Percentiles rank a stretch among this genome's conserved stretches.
Conservation (phyloP, 768 basidiomycete species). For the Bullera alba region DNA sequence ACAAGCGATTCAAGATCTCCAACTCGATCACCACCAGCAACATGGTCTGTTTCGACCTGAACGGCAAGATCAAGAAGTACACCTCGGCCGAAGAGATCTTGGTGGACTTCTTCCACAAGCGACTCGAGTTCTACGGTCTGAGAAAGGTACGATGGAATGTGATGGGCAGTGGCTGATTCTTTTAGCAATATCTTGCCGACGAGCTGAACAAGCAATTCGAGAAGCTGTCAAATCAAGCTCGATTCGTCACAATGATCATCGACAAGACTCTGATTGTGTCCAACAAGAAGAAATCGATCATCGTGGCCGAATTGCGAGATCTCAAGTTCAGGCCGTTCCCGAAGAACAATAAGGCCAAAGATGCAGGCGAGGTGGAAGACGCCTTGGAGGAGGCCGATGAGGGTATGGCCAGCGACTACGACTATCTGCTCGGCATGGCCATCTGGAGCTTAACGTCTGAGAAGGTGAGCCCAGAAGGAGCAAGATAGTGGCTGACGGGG, state of each 20-base stretch:
- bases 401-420: conserved; percentile 60
- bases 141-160: conserved; percentile 65
- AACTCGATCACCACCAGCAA: conserved; percentile 80
- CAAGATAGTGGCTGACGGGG: background rate
- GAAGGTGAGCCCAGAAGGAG: conserved; percentile 53
- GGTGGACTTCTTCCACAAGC: conserved; percentile 82
- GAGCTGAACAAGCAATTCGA: conserved; percentile 76
- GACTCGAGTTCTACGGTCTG: conserved; percentile 87
- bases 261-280: conserved; percentile 71
- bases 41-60: conserved; percentile 98
- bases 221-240: conserved; percentile 84
- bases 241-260: conserved; percentile 94
- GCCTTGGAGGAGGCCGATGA: conserved; percentile 54
- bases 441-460: conserved; percentile 93
- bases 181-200: conserved; percentile 74
- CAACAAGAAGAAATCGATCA: conserved; percentile 79
- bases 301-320: conserved; percentile 73
- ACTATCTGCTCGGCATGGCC: conserved; percentile 90
- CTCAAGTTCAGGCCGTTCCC: conserved; percentile 87
- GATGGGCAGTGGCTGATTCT: conserved; percentile 10
- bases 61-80: conserved; percentile 93
- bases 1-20: conserved; percentile 85
- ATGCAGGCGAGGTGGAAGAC: conserved; percentile 60
- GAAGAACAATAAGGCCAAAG: conserved; percentile 64
- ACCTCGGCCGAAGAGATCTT: conserved; percentile 80